phyloP scores from a whole-genome alignment of 768 basidiomycete species.

The Fistulinella prunicolor region DNA sequence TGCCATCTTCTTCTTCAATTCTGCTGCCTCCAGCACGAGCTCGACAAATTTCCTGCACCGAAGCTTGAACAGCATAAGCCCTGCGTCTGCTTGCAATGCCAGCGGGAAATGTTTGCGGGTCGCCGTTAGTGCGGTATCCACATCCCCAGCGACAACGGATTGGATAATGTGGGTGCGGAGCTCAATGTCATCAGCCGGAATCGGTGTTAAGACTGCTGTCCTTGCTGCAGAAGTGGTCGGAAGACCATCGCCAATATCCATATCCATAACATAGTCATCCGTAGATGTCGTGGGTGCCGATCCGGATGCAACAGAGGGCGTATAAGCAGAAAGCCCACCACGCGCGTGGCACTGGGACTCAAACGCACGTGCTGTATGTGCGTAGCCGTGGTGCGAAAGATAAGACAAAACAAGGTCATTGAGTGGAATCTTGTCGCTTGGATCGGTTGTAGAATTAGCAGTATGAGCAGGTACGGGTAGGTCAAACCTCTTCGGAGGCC shows the following conservation, averaged over 20 bases:
- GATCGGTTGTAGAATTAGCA: slow-evolving; percentile 34
- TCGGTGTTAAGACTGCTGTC: slow-evolving; percentile 10
- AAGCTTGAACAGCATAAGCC: slow-evolving; percentile 76
- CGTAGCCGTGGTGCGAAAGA: slow-evolving; percentile 82
- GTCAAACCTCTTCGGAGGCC: slow-evolving; percentile 28
- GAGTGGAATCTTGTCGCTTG: slow-evolving; percentile 55
- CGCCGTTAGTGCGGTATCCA: slow-evolving; percentile 63
- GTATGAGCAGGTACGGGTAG: slow-evolving; percentile 2
- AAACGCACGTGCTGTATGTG: slow-evolving; percentile 66
- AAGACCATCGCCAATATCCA: slow-evolving; percentile 37
- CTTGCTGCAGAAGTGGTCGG: slow-evolving; percentile 15
- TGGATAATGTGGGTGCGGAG: slow-evolving; percentile 69
- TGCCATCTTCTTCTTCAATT: slow-evolving; percentile 62
- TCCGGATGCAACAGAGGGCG: slow-evolving; percentile 3
- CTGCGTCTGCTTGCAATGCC: slow-evolving; percentile 64
- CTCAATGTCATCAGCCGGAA: slow-evolving; percentile 54
- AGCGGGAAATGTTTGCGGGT: slow-evolving; percentile 55
- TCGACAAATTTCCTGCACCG: slow-evolving; percentile 86
- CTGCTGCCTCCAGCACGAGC: slow-evolving; percentile 67
- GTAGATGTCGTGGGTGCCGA: slow-evolving; percentile 8
- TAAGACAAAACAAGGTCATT: slow-evolving; percentile 77
- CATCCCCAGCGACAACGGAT: slow-evolving; percentile 64
- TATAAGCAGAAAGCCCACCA: slow-evolving; percentile 22
- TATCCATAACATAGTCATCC: slow-evolving; percentile 47
- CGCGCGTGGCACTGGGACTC: slow-evolving; percentile 43